Percentiles rank a stretch among this genome's conserved stretches.
These are phyloP conservation scores for Phytopythium cucurbitacearum DNA, from an alignment of 352 stramenopile species.

Conservation along the genomic window DNA sequence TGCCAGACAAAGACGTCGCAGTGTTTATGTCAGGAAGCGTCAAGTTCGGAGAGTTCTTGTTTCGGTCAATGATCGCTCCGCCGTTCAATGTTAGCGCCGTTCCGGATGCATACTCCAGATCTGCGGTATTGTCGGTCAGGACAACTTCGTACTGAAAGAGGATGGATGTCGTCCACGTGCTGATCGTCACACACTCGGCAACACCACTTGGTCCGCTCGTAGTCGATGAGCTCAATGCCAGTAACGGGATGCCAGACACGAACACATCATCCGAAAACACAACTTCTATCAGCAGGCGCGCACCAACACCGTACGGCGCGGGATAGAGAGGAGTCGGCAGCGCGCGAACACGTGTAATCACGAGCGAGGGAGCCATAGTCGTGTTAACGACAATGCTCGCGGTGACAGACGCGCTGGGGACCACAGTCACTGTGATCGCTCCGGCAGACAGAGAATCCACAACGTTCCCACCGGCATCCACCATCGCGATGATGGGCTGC, in stretches of 20 bases:
- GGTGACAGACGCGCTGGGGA: constrained; percentile 54
- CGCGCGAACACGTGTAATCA: constrained; percentile 36
- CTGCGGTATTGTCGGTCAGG: constrained; percentile 33
- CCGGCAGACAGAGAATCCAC: constrained; percentile 42
- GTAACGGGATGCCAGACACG: constrained; percentile 42
- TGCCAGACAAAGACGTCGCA: constrained; percentile 36
- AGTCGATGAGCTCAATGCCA: constrained; percentile 40
- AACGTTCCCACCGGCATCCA: constrained; percentile 67
- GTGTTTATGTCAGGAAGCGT: constrained; percentile 42
- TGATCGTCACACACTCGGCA: constrained; percentile 50
- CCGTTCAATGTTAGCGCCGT: constrained; percentile 41
- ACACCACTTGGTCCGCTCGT: constrained; percentile 32
- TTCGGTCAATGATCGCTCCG: constrained; percentile 64
- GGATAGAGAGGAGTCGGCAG: constrained; percentile 33
- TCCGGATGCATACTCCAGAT: constrained; percentile 68
- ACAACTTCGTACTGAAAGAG: constrained; percentile 72
- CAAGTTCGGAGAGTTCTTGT: constrained; percentile 50
- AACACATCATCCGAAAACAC: constrained; percentile 80
- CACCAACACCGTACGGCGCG: constrained; percentile 63
- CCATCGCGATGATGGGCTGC: constrained; percentile 58
- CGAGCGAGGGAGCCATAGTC: constrained; percentile 31
- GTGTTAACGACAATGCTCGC: constrained; percentile 71
- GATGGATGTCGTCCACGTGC: constrained; percentile 48
- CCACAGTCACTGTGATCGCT: constrained; percentile 42
- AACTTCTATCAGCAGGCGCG: constrained; percentile 53